Conservation (phyloP, 805 yeast species). For the Kurtzmaniella cleridarum region DNA sequence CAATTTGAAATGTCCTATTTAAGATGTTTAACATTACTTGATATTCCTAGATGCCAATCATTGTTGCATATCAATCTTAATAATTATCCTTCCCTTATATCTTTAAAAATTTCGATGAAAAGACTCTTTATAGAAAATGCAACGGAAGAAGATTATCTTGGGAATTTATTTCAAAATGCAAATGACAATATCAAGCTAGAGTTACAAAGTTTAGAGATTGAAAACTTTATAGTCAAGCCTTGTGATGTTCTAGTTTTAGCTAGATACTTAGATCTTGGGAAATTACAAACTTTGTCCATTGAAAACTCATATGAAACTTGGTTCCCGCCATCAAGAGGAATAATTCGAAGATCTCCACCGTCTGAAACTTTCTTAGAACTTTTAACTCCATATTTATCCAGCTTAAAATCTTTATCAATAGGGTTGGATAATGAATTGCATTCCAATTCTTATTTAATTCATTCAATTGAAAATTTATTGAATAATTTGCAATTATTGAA, state of each 20-base stretch:
- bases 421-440: conserved; percentile 10
- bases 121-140: conserved; percentile 6
- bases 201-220: conserved; percentile 5
- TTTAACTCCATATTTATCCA: conserved; percentile 4
- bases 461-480: conserved; percentile 4
- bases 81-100: neutral
- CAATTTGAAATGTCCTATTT: conserved; percentile 9
- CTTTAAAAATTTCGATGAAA: conserved; percentile 1
- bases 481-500: conserved; percentile 2
- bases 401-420: conserved; percentile 5
- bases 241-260: conserved; percentile 7
- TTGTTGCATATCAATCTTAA: neutral
- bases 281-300: conserved; percentile 6
- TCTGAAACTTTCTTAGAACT: conserved; percentile 5
- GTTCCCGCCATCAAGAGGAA: neutral
- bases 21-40: conserved; percentile 10
- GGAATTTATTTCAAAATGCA: neutral
- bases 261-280: conserved; percentile 2
- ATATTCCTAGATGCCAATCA: conserved; percentile 8
- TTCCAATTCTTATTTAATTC: conserved; percentile 5
- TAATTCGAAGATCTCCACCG: conserved; percentile 9
- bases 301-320: conserved; percentile 10
- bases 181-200: conserved; percentile 1
- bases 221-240: conserved; percentile 6
- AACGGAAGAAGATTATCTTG: conserved; percentile 4